phyloP scores from a whole-genome alignment of 805 yeast species.

The Cyberlindnera meyerae region DNA sequence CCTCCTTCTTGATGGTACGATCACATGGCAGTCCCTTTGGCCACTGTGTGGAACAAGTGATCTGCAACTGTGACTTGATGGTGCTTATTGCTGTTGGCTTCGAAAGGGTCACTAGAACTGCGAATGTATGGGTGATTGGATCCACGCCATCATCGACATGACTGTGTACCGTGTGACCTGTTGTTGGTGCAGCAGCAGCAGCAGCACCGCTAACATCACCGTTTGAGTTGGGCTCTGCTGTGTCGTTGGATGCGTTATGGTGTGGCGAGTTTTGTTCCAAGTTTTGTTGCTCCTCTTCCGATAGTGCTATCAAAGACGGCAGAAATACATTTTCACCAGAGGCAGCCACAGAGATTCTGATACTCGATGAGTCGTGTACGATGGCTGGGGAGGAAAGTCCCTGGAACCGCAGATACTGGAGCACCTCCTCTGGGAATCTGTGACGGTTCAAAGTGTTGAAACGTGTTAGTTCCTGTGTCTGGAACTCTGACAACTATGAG shows the following conservation, averaged over 20 bases:
- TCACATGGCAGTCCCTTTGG: constrained; percentile 48
- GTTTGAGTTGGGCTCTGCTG: no score
- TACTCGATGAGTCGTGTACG: constrained; percentile 6
- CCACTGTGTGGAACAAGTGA: constrained; percentile 45
- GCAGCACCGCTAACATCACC: no score
- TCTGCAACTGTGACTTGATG: constrained; percentile 38
- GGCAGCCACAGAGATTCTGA: constrained; percentile 27
- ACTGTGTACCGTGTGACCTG: constrained; percentile 31
- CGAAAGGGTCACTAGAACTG: constrained; percentile 41
- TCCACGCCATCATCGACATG: constrained; percentile 33
- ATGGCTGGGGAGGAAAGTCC: constrained; percentile 22
- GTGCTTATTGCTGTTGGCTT: constrained; percentile 36
- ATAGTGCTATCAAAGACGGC: constrained; percentile 8
- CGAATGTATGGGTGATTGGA: constrained; percentile 47
- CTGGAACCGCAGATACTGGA: constrained; percentile 17
- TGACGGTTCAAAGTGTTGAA: constrained; percentile 20
- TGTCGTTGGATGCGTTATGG: no score
- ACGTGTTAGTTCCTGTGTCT: constrained; percentile 13
- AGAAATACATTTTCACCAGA: constrained; percentile 32
- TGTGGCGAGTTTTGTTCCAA: constrained; percentile 8
- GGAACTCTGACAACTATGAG: constrained; percentile 6
- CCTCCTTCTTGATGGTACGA: constrained; percentile 39
- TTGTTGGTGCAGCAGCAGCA: neutral
- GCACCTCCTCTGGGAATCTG: constrained; percentile 17
- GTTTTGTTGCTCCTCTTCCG: constrained; percentile 14